Base-by-base conservation (phyloP, 2,329 filamentous ascomycete species). In the Catunica adiposa region DNA sequence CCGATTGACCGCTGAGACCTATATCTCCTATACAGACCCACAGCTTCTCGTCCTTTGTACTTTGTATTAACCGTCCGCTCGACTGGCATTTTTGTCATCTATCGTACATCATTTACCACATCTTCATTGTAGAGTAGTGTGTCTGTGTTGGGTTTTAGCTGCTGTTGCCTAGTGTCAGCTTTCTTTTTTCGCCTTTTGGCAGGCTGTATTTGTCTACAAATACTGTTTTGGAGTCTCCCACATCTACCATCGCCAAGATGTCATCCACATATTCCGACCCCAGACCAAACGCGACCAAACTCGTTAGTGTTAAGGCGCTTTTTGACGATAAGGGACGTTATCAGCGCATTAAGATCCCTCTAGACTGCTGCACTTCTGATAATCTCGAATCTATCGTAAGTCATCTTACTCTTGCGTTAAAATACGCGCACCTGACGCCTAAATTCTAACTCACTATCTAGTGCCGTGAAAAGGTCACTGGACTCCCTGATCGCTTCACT, bases 401-500 rank as follows among this genome's bases (percentile, higher is more conserved):
- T 11, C 29, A 34, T 11, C 29, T 5, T 34, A n/a, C n/a, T n/a
- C n/a, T n/a, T n/a, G n/a, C n/a, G 5, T 34, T 34, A 11, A 34
- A 5, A 34, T 11, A 34, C 5, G 29, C 29, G 29, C 29, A 11
- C 5, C 29, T n/a, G 8, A 44, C 20, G 15, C n/a, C 8, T n/a
- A n/a, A 11, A 7, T n/a, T 22, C 40, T 44, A 17, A 44, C 40
- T 17, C 20, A n/a, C 20, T 17, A 7, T 8, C 15, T 17, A 44
- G 40, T 17, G 15, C 40, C 40, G 40, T 22, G 20, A 11, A n/a
- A 38, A 38, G 11, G 20, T 17, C 20, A 7, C 3, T n/a, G n/a
- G 34, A 65, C 74, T 9, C 46, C 52, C 22, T 17, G 8, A 31
- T n/a, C 34, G 51, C 75, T 80, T 64, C 66, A 69, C 82, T 63